Percentiles rank a stretch among this genome's conserved stretches.
These are phyloP conservation scores for Cladosporium austrohemisphaericum DNA, from an alignment of 2,329 filamentous ascomycete genomes.

Conservation along the genomic window DNA sequence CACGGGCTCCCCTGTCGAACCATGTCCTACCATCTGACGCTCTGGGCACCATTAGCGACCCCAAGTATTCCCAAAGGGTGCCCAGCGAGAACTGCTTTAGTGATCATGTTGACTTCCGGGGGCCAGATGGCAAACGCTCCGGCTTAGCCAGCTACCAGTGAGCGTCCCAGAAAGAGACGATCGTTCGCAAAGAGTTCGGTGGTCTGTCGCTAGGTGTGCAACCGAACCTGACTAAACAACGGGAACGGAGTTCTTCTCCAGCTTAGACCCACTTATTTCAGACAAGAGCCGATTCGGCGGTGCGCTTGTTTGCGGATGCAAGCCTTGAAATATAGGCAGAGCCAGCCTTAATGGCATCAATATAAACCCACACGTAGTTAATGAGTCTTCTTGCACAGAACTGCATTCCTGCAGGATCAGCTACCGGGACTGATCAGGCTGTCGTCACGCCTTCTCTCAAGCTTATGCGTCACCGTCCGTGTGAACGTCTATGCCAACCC, in stretches of 20 bases:
- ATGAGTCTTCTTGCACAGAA: no score
- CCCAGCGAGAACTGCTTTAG: background rate
- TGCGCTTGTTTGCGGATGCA: background rate
- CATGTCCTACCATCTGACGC: background rate
- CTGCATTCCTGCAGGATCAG: no score
- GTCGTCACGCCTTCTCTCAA: no score
- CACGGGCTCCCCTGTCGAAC: constrained; percentile 1
- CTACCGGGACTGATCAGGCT: no score
- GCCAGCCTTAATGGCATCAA: no score
- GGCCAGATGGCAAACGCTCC: background rate
- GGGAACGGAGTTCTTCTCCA: background rate
- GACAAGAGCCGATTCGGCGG: constrained; percentile 3
- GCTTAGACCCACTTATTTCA: no score
- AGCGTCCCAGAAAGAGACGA: background rate
- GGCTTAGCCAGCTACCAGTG: background rate
- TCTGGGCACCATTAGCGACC: background rate
- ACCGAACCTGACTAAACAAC: background rate
- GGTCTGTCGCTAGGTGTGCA: background rate
- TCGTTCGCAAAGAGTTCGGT: background rate
- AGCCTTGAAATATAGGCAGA: background rate
- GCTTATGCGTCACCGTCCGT: no score
- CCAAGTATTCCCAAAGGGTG: background rate
- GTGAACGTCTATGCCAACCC: no score
- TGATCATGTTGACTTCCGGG: background rate
- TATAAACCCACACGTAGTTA: no score